A percentile compares a stretch with the other conserved stretches of the same genome.
Conservation (phyloP, 352 stramenopile species). For the Phytophthora pistaciae region DNA sequence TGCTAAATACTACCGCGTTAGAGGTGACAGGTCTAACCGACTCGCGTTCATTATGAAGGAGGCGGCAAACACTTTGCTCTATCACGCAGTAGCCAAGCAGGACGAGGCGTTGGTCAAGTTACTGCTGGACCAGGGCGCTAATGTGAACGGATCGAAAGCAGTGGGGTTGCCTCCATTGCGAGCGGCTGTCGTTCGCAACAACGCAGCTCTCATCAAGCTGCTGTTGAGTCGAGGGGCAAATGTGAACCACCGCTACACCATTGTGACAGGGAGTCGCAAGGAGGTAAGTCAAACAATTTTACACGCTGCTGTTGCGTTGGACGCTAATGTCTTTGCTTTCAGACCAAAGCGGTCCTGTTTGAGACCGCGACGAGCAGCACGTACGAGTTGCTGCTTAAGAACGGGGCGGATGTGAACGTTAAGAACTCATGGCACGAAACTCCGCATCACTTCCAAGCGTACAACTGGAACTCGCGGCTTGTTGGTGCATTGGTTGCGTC, state of each 20-base stretch:
- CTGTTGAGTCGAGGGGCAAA: conserved; percentile 14
- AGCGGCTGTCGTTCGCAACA: conserved; percentile 17
- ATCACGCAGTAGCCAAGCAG: conserved; percentile 21
- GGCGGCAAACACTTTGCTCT: conserved; percentile 7
- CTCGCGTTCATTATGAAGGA: not conserved
- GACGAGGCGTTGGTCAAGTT: conserved; percentile 7
- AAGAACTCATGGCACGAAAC: conserved; percentile 22
- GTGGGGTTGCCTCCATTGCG: conserved; percentile 3
- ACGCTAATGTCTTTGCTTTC: not conserved
- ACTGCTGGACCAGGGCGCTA: conserved; percentile 8
- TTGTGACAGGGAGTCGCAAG: conserved; percentile 1
- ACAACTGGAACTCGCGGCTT: conserved; percentile 12
- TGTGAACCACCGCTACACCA: conserved; percentile 12
- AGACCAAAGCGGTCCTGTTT: conserved; percentile 18
- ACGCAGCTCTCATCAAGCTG: conserved; percentile 5
- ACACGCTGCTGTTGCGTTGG: not conserved
- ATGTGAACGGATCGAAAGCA: conserved; percentile 9
- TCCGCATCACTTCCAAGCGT: conserved; percentile 12
- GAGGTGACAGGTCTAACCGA: not conserved
- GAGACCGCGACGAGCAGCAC: not conserved
- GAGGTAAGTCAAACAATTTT: not conserved
- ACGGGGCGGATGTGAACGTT: not conserved
- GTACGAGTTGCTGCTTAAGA: conserved; percentile 9
- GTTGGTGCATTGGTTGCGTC: conserved; percentile 8
- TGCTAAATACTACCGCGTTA: not conserved